Conservation (phyloP, 805 yeast species). For the Dipodascus albidus region DNA sequence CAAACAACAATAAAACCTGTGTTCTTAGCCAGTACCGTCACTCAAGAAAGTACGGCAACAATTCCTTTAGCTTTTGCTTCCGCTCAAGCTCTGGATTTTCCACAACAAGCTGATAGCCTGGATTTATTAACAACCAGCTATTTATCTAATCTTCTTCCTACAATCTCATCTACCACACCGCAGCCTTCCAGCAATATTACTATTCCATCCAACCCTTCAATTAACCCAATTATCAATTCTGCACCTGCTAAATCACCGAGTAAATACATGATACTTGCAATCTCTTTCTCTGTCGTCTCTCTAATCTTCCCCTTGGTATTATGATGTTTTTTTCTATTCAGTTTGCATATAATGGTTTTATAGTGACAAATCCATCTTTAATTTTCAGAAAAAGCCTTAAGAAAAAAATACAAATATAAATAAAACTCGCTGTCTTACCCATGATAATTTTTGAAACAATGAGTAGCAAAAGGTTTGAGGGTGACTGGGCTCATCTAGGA, state of each 20-base stretch:
- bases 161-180: neutral
- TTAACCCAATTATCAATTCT: neutral
- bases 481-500: no score
- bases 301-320: neutral
- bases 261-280: neutral
- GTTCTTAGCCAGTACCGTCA: no score
- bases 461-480: neutral
- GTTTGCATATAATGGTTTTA: no score
- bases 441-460: neutral
- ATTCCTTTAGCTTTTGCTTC: no score
- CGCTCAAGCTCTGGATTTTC: neutral
- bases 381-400: no score
- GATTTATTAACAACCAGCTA: no score
- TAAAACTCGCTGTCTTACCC: neutral
- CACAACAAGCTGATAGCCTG: neutral
- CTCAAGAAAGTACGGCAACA: no score
- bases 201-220: neutral
- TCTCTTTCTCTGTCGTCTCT: neutral
- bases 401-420: neutral
- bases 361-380: neutral
- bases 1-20: no score
- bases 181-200: neutral
- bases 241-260: neutral
- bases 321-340: neutral
- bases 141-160: no score